Base-by-base conservation (phyloP, 768 basidiomycete genomes). In the Agaricus blazei region DNA sequence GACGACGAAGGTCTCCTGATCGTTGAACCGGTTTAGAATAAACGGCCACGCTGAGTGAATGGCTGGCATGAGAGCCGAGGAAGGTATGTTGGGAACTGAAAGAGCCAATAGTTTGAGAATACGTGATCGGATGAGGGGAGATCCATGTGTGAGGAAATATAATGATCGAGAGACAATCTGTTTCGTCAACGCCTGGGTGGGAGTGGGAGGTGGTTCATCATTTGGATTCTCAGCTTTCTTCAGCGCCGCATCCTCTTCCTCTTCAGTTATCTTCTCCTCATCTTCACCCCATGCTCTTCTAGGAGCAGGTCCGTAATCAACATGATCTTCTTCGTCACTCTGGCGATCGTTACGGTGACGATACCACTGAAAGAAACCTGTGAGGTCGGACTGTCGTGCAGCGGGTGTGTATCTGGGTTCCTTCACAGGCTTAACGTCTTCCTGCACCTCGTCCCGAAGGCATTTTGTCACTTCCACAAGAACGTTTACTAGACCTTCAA, bases 41-140 rank as follows among this genome's bases (percentile, higher is more conserved):
- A 87, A 91, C n/a, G 93, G 92, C 97, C 97, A 99, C 1, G 90
- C 88, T 23, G 81, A 79, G 68, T 98, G 90, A 36, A 98, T 81
- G 4, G 88, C 79, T 2, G 93, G 90, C 40, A 98, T 79, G 15
- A 98, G 78, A 14, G 87, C 82, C 11, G 85, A 81, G 63, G 87
- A 86, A 0, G 79, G 79, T 23, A 85, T 74, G 5, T 94, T 84
- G 0, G 88, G 81, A 3, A 90, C 82, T 1, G 94, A 84, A 1
- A 84, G 80, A 11, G 81, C 72, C 40, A 99, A 73, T 12, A 99
- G 76, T 2, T 76, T 71, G 48, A 98, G 76, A 45, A 98, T 90
- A 19, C 87, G 83, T 2, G 90, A 83, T 9, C 95, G 90, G 57
- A 98, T 88, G 61, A 85, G 77, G 0, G 95, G 81, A 9, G 95